Conservation (phyloP, 306 rosid species). For the Hylodesmum podocarpum region DNA sequence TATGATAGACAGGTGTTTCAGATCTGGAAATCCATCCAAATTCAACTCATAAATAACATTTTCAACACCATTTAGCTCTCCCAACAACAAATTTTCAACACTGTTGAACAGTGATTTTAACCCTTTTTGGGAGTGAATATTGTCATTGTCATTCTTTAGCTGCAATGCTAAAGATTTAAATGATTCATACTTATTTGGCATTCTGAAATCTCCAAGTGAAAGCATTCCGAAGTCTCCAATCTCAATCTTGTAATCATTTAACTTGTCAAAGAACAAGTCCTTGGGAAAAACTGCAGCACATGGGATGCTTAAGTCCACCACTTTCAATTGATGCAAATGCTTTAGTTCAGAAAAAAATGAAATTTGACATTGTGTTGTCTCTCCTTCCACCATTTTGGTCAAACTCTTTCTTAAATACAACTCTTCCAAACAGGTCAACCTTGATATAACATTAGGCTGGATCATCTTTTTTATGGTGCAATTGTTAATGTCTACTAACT, state of each 20-base stretch:
- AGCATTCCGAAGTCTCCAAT: not conserved
- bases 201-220: not conserved
- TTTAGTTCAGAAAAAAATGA: not conserved
- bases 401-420: not conserved
- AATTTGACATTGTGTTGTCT: not conserved
- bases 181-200: constrained; percentile 1
- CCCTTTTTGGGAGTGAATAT: constrained; percentile 6
- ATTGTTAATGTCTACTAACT: not conserved
- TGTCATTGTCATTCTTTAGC: not conserved
- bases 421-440: not conserved
- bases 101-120: constrained; percentile 25
- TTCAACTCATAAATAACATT: constrained; percentile 1
- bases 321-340: constrained; percentile 2
- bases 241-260: constrained; percentile 3
- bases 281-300: not conserved
- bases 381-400: not conserved
- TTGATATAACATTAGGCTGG: not conserved
- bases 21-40: constrained; percentile 14
- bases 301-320: not conserved
- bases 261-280: not conserved
- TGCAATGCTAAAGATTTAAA: not conserved
- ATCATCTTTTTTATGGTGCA: not conserved
- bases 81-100: constrained; percentile 33
- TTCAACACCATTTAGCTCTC: constrained; percentile 17
- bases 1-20: constrained; percentile 27